These are phyloP conservation scores for Ustilago loliicola DNA, from an alignment of 1,284 basidiomycete genomes.

Conservation along the genomic window DNA sequence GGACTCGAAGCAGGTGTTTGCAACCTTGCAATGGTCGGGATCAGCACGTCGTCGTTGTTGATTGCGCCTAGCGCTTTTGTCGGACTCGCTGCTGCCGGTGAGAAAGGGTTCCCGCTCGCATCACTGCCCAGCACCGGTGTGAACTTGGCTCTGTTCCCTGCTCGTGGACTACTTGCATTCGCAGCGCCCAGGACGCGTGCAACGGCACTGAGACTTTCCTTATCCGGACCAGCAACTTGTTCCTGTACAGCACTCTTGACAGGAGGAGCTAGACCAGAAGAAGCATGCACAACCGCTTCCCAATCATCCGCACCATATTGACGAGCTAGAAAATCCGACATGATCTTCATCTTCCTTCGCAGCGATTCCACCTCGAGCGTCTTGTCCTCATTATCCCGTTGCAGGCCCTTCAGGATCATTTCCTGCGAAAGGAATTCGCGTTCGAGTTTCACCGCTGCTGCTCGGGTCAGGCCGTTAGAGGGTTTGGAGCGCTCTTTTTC, in stretches of 20 bases:
- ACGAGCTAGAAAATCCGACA: constrained; percentile 54
- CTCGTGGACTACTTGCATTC: constrained; percentile 31
- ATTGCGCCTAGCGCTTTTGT: constrained; percentile 25
- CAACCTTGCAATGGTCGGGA: constrained; percentile 45
- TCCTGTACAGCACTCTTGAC: constrained; percentile 10
- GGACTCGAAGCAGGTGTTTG: constrained; percentile 41
- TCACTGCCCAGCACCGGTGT: constrained; percentile 27
- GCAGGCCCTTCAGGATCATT: constrained; percentile 63
- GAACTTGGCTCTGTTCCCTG: constrained; percentile 23
- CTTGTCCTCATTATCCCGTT: constrained; percentile 63
- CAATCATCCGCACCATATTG: constrained; percentile 58
- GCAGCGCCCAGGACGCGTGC: constrained; percentile 32
- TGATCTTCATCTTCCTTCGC: constrained; percentile 51
- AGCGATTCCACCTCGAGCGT: constrained; percentile 60
- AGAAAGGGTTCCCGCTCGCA: constrained; percentile 31
- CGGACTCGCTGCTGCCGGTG: constrained; percentile 23
- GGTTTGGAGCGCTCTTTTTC: constrained; percentile 41
- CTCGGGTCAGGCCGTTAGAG: constrained; percentile 47
- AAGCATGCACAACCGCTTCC: constrained; percentile 51
- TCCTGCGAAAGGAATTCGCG: constrained; percentile 62
- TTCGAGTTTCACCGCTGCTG: constrained; percentile 57
- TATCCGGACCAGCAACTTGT: constrained; percentile 26
- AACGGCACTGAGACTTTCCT: constrained; percentile 44
- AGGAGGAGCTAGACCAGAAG: constrained; percentile 11
- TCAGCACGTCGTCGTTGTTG: constrained; percentile 53